phyloP scores from a whole-genome alignment of 176 grass and related monocot species.

The Bolboschoenus planiculmis region DNA sequence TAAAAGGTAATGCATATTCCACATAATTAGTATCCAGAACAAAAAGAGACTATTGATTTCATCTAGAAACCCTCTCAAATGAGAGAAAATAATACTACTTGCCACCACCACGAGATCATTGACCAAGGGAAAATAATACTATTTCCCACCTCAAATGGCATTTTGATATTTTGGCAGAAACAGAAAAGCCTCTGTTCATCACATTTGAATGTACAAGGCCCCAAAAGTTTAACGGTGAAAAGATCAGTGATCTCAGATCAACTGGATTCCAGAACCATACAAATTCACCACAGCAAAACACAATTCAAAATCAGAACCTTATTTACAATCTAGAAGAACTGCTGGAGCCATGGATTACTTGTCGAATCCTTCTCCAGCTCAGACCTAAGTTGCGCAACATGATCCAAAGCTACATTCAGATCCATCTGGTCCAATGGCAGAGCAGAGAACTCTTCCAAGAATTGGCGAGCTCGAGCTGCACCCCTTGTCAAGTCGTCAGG shows the following conservation, averaged over 20 bases:
- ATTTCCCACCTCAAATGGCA: too few species aligned
- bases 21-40: neutral
- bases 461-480: constrained; percentile 52
- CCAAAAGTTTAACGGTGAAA: neutral
- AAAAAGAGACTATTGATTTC: neutral
- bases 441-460: constrained; percentile 55
- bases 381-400: constrained; percentile 36
- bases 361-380: constrained; percentile 63
- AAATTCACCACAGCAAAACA: neutral
- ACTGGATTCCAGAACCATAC: neutral
- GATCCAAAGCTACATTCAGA: constrained; percentile 34
- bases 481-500: constrained; percentile 74
- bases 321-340: constrained; percentile 54
- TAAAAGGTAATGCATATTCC: neutral
- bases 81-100: neutral
- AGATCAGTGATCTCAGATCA: neutral
- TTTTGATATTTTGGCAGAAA: too few species aligned
- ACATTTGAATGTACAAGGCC: neutral
- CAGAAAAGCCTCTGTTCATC: too few species aligned
- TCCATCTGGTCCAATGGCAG: constrained; percentile 68
- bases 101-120: neutral
- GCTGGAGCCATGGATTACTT: constrained; percentile 74
- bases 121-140: neutral
- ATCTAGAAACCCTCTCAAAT: neutral
- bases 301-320: neutral